Base-by-base conservation (phyloP, 306 rosid species). In the Boehmeria nivea region DNA sequence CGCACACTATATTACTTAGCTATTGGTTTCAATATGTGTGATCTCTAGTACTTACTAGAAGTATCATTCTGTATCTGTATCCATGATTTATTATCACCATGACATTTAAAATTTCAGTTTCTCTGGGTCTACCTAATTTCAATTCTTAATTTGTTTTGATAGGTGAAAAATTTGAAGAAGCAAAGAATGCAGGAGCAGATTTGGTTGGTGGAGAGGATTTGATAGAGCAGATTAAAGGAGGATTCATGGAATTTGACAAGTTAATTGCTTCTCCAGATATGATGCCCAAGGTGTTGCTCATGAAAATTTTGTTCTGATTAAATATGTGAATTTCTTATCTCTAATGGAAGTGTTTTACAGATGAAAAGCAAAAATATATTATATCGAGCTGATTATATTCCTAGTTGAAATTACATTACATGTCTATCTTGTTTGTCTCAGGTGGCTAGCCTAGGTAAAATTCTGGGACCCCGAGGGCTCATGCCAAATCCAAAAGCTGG, bases 401-500 rank as follows among this genome's bases (percentile, higher is more conserved):
- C 36, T 31, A 31, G 8, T 4, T 31, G 36, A 31, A 31, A 4
- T 31, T 31, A 31, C 36, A 31, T 31, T 31, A n/a, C 36, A 31
- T 31, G 36, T 31, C 36, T 10, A 6, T 31, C 60, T 24, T 73
- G 66, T 57, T 71, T 57, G 61, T 65, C 34, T 39, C 72, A 93
- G 99, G 99, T 93, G 74, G 99, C 99, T 53, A 85, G 78, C 75
- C 84, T 93, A 2, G 99, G 99, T 56, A 93, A 93, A 71, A 86
- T 93, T 84, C 77, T 93, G 61, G 99, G 99, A 49, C 99, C 99
- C 45, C 85, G 99, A 77, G 99, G 99, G 63, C 86, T 93, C 72
- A 93, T 93, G 99, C 99, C 99, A 52, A 93, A 93, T 79, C 99
- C 99, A 2, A 93, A 93, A 81, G 99, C 99, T 65, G 99, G 99